Evolutionary conservation across 208 protist genomes (phyloP), one percentile per base, ranked within the genome.

Genomic region (Angomonas ambiguus): DNA sequence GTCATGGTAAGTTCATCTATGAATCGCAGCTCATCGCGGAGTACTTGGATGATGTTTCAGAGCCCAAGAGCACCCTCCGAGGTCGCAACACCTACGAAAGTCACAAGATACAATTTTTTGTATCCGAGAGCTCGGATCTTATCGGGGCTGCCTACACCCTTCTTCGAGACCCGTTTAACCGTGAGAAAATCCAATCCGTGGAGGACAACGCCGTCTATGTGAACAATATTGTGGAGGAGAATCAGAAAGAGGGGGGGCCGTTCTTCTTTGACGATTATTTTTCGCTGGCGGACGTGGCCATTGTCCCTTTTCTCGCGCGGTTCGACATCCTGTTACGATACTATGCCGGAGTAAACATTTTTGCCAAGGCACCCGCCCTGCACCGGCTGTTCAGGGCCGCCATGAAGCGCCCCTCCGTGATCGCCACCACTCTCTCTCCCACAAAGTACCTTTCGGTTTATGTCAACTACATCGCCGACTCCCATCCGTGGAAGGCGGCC

Each of bases 91-190:
- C 82, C 24, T 49, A 75, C 35, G 68, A 94, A 72, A 78, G 79
- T 30, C 73, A 91, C 62, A 71, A 67, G 27, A 80, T 94, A 41
- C 76, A 90, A 65, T 90, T 91, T 53, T 93, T 93, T 68, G 51
- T 89, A 53, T 76, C 59, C 25, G 80, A 94, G 71, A 61, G 78
- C 2, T 63, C 76, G 25, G 74, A 90, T 41, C 69, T 94, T 58
- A 80, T 80, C 28, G 49, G 61, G 1, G 77, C 84, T 27, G 67
- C 66, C 51, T 80, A 84, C 73, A 62, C 22, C 8, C 61, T 87
- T 1, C 65, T 91, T 5, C 51, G 71, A 24, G 82, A 91, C 60
- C 81, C 82, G 20, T 67, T 84, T 31, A 84, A 80, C 69, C 53
- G n/a, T 49, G 77, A 85, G 65, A 88, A 85, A 69, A 71, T 76